Percentiles rank a stretch among this genome's conserved stretches.
Evolutionary conservation across 805 yeast species (phyloP).

Genomic region (Yamadazyma scolyti): DNA sequence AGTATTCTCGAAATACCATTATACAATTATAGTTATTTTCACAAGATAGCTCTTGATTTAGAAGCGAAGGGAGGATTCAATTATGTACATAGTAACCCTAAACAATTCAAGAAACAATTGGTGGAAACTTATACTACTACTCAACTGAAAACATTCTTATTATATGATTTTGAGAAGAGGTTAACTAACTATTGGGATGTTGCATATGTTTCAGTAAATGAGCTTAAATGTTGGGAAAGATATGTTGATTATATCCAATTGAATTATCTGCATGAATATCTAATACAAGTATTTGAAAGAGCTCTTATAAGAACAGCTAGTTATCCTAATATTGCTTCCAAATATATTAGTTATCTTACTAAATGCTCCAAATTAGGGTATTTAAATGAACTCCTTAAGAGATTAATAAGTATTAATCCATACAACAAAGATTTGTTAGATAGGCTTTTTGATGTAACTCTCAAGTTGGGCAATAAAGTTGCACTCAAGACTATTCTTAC

Average conservation of each 20-base stretch:
- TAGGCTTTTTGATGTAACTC: no score
- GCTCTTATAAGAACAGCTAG: slow-evolving; percentile 43
- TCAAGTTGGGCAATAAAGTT: no score
- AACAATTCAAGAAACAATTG: slow-evolving; percentile 42
- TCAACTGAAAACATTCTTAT: slow-evolving; percentile 49
- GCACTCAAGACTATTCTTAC: no score
- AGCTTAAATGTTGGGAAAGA: slow-evolving; percentile 54
- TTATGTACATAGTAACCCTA: slow-evolving; percentile 17
- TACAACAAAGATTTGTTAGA: slow-evolving; percentile 1
- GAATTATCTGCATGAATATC: slow-evolving; percentile 18
- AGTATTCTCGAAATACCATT: slow-evolving; percentile 53
- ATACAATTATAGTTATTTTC: slow-evolving; percentile 49
- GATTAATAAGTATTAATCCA: no score
- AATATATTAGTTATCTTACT: slow-evolving; percentile 45
- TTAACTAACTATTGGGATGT: slow-evolving; percentile 38
- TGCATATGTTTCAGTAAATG: slow-evolving; percentile 34
- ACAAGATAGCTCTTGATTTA: slow-evolving; percentile 31
- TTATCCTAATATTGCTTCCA: slow-evolving; percentile 49
- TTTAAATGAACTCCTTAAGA: slow-evolving; percentile 24
- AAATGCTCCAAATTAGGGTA: slow-evolving; percentile 21
- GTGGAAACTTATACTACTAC: slow-evolving; percentile 53
- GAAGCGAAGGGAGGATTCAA: slow-evolving; percentile 10
- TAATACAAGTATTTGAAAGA: slow-evolving; percentile 43
- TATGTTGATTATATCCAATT: slow-evolving; percentile 56
- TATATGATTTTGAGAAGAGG: slow-evolving; percentile 47